Evolutionary conservation across 345 rosid genomes (phyloP), one percentile per base, ranked within the genome.

Genomic region (Ricinus communis): DNA sequence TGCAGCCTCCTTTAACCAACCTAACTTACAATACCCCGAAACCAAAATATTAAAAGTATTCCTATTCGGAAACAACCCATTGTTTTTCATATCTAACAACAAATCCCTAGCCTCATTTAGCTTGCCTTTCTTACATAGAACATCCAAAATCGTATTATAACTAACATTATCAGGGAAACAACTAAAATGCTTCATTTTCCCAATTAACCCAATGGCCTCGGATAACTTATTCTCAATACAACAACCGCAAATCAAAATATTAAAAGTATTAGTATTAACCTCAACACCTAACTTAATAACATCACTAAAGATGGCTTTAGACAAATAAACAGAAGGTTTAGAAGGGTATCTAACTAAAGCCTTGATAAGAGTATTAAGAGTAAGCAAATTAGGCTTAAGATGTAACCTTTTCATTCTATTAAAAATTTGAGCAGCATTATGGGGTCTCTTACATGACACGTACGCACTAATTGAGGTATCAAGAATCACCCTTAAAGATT

Each of bases 81-180:
- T 76, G 46, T 67, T 82, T 82, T 85, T 90, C 96, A 90, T 91
- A 57, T 84, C 88, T 55, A 58, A 73, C 87, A 94, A 77, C 82
- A 91, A 74, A 30, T 83, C 81, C 85, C 86, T 81, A 25, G 86
- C 87, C 77, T 86, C 91, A 70, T 66, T 83, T 82, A 94, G 74
- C 81, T 81, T 90, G 6, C 97, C 93, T 74, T 81, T 91, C 92
- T 94, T 91, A 62, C 82, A 81, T 73, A 91, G 65, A 5, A 81
- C 86, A 79, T 85, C 88, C 69, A 91, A 77, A 57, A 94, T 71
- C 9, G 96, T 91, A 76, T 88, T 91, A 82, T 87, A 94, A 0
- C 88, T 80, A 4, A 90, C 83, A 41, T 74, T 84, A 82, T 91
- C 93, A 0, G 95, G 97, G 43, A 38, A 1, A 27, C 89, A 83